Evolutionary conservation across 345 rosid species (phyloP), one percentile per base, ranked within the genome.

Genomic region (Abelmoschus esculentus): DNA sequence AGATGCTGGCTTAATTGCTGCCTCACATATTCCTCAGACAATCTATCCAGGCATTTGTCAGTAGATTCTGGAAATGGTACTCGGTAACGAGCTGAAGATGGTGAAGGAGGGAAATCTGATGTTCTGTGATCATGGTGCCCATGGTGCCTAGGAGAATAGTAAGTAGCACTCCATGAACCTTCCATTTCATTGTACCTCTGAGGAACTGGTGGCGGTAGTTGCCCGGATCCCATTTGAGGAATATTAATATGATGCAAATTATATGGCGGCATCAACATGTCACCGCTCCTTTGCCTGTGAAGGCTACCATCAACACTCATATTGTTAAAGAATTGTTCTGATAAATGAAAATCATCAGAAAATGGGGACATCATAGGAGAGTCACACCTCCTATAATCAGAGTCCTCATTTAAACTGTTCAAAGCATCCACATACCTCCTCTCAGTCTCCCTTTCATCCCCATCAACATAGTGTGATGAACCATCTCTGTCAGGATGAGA

Each of bases 341-440:
- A 6, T 65, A 80, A 50, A 32, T 74, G 70, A 52, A 81, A 55
- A 34, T 85, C 88, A 70, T 86, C 92, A 4, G 29, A 1, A n/a
- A 52, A 5, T 7, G 71, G 66, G 78, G 64, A 69, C 15, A 74
- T 53, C 71, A 78, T 66, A 69, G 83, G 83, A 59, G 83, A 88
- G 6, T 95, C 96, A 18, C 85, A 75, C 62, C 82, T 86, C 81
- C 86, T 79, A 70, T 83, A 80, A 38, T 93, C 91, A 14, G 86
- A 73, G 32, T 81, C 86, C 44, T 95, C 99, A 36, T 81, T 87
- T 84, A 87, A 78, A 77, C 84, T 90, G 80, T 95, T 95, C 80
- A 95, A 82, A 4, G 97, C 96, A 74, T 95, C 99, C 63, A 95
- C 97, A 60, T 95, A 93, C 83, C 96, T 88, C 79, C 90, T 83